These are phyloP conservation scores for Cladobotryum protrusum DNA, from an alignment of 2,329 filamentous ascomycete genomes.

Conservation along the genomic window DNA sequence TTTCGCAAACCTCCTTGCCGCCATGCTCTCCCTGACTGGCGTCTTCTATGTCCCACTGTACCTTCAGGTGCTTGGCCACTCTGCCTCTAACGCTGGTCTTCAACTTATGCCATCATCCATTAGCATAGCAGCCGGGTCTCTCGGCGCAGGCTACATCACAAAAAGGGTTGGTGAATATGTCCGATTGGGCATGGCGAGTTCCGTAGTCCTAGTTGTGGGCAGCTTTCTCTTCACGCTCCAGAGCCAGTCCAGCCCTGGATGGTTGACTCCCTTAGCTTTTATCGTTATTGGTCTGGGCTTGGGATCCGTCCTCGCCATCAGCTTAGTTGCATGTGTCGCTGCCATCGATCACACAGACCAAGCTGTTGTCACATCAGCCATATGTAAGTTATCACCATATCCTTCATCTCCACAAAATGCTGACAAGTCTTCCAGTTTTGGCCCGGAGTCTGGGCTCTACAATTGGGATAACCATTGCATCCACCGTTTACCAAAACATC, in stretches of 20 bases:
- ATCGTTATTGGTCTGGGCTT: conserved; percentile 68
- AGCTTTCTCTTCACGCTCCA: conserved; percentile 48
- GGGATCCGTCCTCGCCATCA: conserved; percentile 75
- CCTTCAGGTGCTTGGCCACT: conserved; percentile 68
- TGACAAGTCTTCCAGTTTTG: conserved; percentile 27
- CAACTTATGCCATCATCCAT: conserved; percentile 68
- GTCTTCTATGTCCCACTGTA: conserved; percentile 81
- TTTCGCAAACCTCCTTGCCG: conserved; percentile 68
- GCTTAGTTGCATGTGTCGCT: conserved; percentile 72
- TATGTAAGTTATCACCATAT: no score
- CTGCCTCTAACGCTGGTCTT: conserved; percentile 63
- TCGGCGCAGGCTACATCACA: conserved; percentile 68
- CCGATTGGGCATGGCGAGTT: conserved; percentile 43
- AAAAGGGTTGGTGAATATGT: conserved; percentile 71
- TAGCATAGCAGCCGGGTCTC: conserved; percentile 64
- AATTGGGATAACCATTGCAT: conserved; percentile 51
- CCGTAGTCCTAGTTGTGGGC: conserved; percentile 41
- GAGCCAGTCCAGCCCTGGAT: conserved; percentile 49
- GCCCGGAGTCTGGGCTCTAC: conserved; percentile 42
- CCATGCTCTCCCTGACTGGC: conserved; percentile 68
- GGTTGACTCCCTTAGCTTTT: conserved; percentile 61
- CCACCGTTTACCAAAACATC: conserved; percentile 79
- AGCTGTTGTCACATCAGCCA: conserved; percentile 79
- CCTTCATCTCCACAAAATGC: conserved; percentile 19
- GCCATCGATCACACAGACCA: conserved; percentile 79